A percentile compares a stretch with the other conserved stretches of the same genome.
Evolutionary conservation across 768 basidiomycete species (phyloP).

Genomic region (Neoboletus magnificus): DNA sequence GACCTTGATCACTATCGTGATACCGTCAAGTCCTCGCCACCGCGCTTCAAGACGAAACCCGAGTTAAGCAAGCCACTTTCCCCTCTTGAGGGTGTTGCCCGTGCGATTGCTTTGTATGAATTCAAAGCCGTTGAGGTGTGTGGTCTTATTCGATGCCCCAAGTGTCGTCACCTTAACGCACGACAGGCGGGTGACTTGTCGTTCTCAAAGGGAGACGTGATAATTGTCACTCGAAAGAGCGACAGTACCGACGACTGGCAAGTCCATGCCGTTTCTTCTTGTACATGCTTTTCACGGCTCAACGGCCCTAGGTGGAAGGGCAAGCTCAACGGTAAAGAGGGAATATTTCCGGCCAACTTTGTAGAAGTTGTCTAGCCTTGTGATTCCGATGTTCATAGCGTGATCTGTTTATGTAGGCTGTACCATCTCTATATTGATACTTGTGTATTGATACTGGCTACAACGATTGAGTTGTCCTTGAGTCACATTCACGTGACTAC

Average conservation of each 20-base stretch:
- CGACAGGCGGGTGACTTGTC: conserved; percentile 71
- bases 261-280: conserved; percentile 16
- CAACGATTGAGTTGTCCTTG: no score
- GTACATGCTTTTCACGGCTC: neutral
- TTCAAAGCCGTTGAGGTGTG: conserved; percentile 70
- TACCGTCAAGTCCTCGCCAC: conserved; percentile 14
- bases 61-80: conserved; percentile 48
- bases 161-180: conserved; percentile 2
- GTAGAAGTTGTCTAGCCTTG: conserved; percentile 54
- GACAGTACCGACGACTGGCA: conserved; percentile 74
- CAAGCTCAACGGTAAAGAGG: conserved; percentile 53
- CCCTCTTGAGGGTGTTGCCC: conserved; percentile 59
- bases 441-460: neutral
- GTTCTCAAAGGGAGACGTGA: conserved; percentile 73
- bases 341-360: conserved; percentile 82
- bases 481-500: neutral
- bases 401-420: neutral
- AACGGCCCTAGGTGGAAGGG: conserved; percentile 66
- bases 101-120: conserved; percentile 72
- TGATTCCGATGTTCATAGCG: neutral
- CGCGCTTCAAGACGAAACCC: conserved; percentile 45
- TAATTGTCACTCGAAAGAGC: conserved; percentile 65
- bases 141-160: neutral
- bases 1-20: conserved; percentile 10
- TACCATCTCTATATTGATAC: neutral